Evolutionary conservation across 495 filamentous ascomycete species (phyloP), one percentile per base, ranked within the genome.

Genomic region (Ascodesmis nigricans): DNA sequence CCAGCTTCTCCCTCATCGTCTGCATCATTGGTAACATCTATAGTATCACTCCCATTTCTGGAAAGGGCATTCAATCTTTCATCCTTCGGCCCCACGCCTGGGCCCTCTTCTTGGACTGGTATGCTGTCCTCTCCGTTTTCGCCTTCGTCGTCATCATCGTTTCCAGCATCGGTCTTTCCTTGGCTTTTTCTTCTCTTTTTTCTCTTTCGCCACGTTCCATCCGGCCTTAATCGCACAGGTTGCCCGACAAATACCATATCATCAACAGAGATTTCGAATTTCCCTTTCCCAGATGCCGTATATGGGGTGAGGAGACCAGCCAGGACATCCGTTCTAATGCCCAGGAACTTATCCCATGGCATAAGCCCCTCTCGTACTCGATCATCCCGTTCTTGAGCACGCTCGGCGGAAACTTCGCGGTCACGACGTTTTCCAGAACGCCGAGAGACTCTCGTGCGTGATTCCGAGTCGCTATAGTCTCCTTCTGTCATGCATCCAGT

Each of bases 251-350:
- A 91, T 28, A 73, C 69, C 29, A 87, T 56, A 38, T 78, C 76
- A 46, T 92, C 81, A 3, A 95, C 60, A 2, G 72, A 74, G 31
- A 93, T 60, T 50, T 93, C 81, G 49, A 92, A 92, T 10, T 72
- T 70, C 40, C 68, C 68, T 58, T 87, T 84, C 49, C 91, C 78
- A 57, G 73, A 83, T n/a, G 70, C 67, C 31, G 66, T 58, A 33
- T 69, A 66, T 7, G 87, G 87, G 24, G 74, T 80, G 34, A 97
- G 56, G 27, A 97, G 55, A 42, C 75, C 84, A 48, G 81, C 78
- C 46, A 92, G 69, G 19, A 78, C 75, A 33, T 71, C 72, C 13
- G 72, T 72, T 5, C 67, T 66, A 36, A 82, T 73, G 5, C 78
- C 79, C 26, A 82, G 58, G 8, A 91, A 62, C 14, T 67, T 70